Evolutionary conservation across 768 basidiomycete genomes (phyloP).

Genomic region (Tubosaeta brunneosetosa): DNA sequence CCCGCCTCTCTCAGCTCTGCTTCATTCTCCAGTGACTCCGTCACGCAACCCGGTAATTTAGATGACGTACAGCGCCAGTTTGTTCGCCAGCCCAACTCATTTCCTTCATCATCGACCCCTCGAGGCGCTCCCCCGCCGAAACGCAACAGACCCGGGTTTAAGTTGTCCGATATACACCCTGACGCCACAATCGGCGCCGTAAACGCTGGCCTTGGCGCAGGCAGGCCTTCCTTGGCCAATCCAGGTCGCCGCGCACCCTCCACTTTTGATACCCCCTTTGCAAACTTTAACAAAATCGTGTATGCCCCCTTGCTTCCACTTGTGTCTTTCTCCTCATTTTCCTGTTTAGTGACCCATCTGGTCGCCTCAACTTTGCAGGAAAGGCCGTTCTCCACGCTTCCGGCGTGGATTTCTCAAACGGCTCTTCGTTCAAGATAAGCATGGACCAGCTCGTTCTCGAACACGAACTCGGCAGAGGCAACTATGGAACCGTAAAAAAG

Average conservation of each 20-base stretch:
- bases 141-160: constrained; percentile 52
- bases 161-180: constrained; percentile 58
- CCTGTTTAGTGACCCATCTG: constrained; percentile 78
- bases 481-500: constrained; percentile 96
- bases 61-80: constrained; percentile 26
- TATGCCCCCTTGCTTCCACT: constrained; percentile 39
- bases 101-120: constrained; percentile 18
- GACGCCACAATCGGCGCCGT: constrained; percentile 49
- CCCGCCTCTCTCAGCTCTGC: constrained; percentile 23
- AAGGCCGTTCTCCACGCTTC: constrained; percentile 90
- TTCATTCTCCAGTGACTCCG: constrained; percentile 37
- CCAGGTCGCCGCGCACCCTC: constrained; percentile 33
- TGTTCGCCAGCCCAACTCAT: constrained; percentile 33
- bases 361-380: constrained; percentile 88
- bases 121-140: constrained; percentile 34
- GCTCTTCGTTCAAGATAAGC: constrained; percentile 88
- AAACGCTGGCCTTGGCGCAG: constrained; percentile 67
- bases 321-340: constrained; percentile 1
- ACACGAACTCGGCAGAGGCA: constrained; percentile 93
- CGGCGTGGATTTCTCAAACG: constrained; percentile 87
- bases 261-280: constrained; percentile 72
- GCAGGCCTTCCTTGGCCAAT: constrained; percentile 50
- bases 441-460: constrained; percentile 88
- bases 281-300: constrained; percentile 93
- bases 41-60: constrained; percentile 38